A percentile compares a stretch with the other conserved stretches of the same genome.
Conservation (phyloP, 106 monocot species). For the Dendrobium chrysotoxum region DNA sequence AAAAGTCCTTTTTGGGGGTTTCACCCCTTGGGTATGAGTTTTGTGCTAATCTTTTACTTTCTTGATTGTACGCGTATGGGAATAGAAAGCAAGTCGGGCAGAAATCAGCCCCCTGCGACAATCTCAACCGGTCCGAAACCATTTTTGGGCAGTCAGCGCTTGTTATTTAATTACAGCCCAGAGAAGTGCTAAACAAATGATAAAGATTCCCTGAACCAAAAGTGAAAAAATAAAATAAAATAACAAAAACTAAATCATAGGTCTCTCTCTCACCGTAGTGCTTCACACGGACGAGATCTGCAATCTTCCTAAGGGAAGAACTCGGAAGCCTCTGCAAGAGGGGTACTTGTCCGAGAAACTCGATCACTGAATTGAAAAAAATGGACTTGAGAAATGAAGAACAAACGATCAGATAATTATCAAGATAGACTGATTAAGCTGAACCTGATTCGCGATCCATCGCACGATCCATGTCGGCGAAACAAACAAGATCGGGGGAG, state of each 20-base stretch:
- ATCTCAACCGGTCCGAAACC: too few relatives aligned
- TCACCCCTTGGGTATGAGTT: background rate
- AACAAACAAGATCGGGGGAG: background rate
- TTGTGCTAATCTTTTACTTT: background rate
- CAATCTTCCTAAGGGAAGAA: constrained; percentile 41
- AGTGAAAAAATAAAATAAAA: background rate
- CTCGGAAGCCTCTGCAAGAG: constrained; percentile 59
- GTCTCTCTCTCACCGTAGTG: constrained; percentile 30
- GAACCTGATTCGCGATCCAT: background rate
- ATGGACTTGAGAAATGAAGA: background rate
- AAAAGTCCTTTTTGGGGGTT: too few relatives aligned
- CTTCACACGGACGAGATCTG: constrained; percentile 37
- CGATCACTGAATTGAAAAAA: constrained; percentile 30
- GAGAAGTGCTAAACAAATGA: too few relatives aligned
- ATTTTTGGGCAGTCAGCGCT: too few relatives aligned
- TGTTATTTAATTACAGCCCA: too few relatives aligned
- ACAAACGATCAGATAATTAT: background rate
- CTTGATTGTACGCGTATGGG: background rate
- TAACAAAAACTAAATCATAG: background rate
- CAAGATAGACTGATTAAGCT: background rate
- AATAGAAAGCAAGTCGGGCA: background rate
- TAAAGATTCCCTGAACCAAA: background rate
- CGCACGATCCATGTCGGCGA: background rate
- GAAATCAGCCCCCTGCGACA: too few relatives aligned
- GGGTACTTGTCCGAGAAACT: constrained; percentile 61